Conservation (phyloP, 106 monocot species). For the Posidonia australis region DNA sequence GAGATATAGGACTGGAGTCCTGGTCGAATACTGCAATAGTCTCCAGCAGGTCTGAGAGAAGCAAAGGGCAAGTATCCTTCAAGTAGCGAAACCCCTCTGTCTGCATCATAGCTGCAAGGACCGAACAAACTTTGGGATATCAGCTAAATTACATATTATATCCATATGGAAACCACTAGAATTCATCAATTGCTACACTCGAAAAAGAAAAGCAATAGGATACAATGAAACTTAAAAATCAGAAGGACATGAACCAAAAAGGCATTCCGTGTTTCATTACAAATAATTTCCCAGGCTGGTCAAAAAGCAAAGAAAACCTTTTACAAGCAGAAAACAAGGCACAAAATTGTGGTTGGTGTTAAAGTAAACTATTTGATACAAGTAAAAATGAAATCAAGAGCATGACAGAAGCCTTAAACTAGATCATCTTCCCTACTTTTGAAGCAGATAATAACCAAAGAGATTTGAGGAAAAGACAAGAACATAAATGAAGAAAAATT, state of each 20-base stretch:
- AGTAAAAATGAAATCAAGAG: not conserved
- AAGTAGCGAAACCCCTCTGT: constrained; percentile 65
- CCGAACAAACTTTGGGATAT: constrained; percentile 6
- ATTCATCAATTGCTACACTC: not conserved
- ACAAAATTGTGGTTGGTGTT: no score
- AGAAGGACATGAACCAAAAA: not conserved
- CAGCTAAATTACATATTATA: not conserved
- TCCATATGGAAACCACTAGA: not conserved
- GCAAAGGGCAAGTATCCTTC: constrained; percentile 52
- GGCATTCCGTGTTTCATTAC: no score
- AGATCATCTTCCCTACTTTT: no score
- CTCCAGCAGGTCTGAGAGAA: constrained; percentile 53
- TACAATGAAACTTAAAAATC: not conserved
- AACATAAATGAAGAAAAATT: not conserved
- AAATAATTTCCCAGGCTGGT: no score
- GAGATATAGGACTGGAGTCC: constrained; percentile 3
- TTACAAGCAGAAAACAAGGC: not conserved
- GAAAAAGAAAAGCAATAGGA: not conserved
- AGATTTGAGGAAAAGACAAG: no score
- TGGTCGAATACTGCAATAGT: constrained; percentile 62
- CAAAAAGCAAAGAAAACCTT: not conserved
- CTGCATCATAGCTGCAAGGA: constrained; percentile 74
- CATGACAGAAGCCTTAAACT: not conserved
- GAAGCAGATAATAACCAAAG: no score
- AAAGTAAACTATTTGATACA: no score